phyloP scores from a whole-genome alignment of 2,329 filamentous ascomycete genomes.

The Cordyceps cateniannulata region DNA sequence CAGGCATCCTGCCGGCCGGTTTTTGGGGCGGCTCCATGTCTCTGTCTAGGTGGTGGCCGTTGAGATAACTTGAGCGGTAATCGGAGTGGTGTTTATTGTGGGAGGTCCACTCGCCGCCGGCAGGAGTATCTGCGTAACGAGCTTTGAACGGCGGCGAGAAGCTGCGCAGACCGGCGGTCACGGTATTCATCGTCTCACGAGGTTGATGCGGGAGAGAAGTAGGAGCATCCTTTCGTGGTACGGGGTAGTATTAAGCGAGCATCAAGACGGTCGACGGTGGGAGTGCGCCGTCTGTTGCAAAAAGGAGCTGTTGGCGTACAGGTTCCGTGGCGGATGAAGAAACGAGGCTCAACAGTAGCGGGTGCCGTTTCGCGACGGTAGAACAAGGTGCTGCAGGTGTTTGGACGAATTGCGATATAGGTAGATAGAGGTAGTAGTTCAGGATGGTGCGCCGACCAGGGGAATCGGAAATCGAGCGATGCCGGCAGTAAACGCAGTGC shows the following conservation, averaged over 20 bases:
- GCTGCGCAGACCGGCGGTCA: constrained; percentile 2
- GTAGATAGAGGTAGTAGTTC: background rate
- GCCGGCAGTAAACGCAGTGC: background rate
- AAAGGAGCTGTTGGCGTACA: background rate
- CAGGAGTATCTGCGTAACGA: background rate
- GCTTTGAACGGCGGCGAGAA: constrained; percentile 8
- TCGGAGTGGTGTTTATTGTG: background rate
- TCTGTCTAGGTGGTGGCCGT: background rate
- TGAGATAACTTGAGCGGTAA: background rate
- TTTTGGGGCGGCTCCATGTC: background rate
- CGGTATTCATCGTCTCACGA: constrained; percentile 6
- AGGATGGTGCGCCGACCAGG: background rate
- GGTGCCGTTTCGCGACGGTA: too few species aligned
- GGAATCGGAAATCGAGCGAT: background rate
- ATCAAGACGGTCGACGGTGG: background rate
- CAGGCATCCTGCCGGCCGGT: background rate
- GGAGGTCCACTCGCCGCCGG: background rate
- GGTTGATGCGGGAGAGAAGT: background rate
- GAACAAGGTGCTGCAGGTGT: too few species aligned
- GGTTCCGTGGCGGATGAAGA: background rate
- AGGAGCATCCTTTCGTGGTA: constrained; percentile 8
- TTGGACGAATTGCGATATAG: background rate
- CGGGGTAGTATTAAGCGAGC: background rate
- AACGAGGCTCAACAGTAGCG: background rate
- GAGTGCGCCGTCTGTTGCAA: background rate